Evolutionary conservation across 1,284 basidiomycete genomes (phyloP), one percentile per base, ranked within the genome.

Genomic region (Ustilago trichophora): DNA sequence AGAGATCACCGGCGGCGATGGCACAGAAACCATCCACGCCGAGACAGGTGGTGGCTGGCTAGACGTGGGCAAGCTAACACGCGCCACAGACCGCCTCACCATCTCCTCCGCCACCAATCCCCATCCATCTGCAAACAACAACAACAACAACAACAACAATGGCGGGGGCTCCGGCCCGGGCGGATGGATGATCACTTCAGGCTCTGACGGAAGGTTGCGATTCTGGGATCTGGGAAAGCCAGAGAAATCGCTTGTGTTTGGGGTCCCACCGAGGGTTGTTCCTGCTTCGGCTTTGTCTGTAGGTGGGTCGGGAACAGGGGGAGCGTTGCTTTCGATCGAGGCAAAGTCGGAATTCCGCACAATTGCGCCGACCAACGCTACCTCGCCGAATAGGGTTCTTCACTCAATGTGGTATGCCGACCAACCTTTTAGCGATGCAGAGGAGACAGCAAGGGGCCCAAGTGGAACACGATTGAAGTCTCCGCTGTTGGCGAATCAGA

Each of bases 121-220:
- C n/a, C n/a, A n/a, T n/a, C n/a, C n/a, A n/a, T n/a, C n/a, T n/a
- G n/a, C n/a, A n/a, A n/a, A n/a, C n/a, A n/a, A n/a, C n/a, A n/a
- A n/a, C n/a, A n/a, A n/a, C n/a, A n/a, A n/a, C n/a, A n/a, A n/a
- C n/a, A n/a, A n/a, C n/a, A n/a, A n/a, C n/a, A n/a, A 32, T 19
- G 46, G 26, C 2, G 52, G 46, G 7, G 53, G 52, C 11, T 29
- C 31, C n/a, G 64, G 71, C 8, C 73, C 75, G 68, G 84, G 41
- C 19, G 92, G 91, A 1, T 94, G 88, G 76, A 85, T 92, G 82
- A 83, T 93, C 32, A 90, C 86, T 33, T 91, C 88, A 0, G 93
- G 91, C 0, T 90, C 91, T 66, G 92, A 95, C 78, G 86, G 88
- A 33, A 88, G 87, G 72, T 84, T 95, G 38, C 86, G 90, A 9